Base-by-base conservation (phyloP, 2,329 filamentous ascomycete species). In the Stagonosporopsis tanaceti region DNA sequence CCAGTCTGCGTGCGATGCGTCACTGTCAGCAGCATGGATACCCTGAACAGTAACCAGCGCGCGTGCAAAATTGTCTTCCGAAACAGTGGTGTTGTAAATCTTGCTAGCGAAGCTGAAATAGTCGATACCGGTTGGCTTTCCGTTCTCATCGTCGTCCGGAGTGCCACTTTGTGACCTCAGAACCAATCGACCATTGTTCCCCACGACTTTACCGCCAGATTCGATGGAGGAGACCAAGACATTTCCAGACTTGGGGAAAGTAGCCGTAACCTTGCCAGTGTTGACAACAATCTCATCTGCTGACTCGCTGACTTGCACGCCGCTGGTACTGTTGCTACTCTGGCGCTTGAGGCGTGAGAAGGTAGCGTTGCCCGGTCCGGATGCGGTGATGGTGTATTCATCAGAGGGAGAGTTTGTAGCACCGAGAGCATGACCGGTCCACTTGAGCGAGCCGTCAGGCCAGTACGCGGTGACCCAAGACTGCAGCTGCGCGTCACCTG, bases 371-470 rank as follows among this genome's bases (percentile, higher is more conserved):
- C 63, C 61, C 25, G 66, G 42, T 12, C 64, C 65, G 4, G 69
- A 72, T 40, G 75, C 74, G 5, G 67, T 75, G 38, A 84, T 71
- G 0, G 73, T 80, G 64, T 85, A 85, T 17, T 77, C 75, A 2
- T 79, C 76, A 3, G 76, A 67, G 2, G 78, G 67, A 0, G 62
- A 64, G 1, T 80, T 78, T 0, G 77, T 78, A 5, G 75, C 79
- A 12, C 79, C 70, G 40, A 87, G 74, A 0, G 85, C 84, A 64
- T 87, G 85, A 0, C 79, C 85, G 2, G 82, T 85, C 85, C 85
- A 88, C 65, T 87, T 87, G 50, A 87, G 77, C 0, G 85, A 86
- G 25, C 82, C 83, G 70, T 88, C 85, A 1, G 81, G 78, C 85
- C 85, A 88, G 67, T 84, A 85, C 0, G 81, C 84, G 0, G 82